Conservation (phyloP, 2,329 filamentous ascomycete genomes). For the Cladosporium austrohemisphaericum region DNA sequence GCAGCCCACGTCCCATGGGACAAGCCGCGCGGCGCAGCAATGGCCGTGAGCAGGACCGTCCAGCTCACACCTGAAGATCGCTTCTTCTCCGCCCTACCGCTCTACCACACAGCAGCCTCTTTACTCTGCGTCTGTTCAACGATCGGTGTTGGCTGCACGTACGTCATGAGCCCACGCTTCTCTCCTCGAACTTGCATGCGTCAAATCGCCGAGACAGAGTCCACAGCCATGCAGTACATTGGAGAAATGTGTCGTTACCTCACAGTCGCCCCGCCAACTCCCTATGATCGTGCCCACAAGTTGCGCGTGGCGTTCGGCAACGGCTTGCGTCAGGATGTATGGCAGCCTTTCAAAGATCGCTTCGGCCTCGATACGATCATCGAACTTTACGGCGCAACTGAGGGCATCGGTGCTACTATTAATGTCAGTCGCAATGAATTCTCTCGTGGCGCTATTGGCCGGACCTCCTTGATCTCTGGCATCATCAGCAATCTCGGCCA, state of each 20-base stretch:
- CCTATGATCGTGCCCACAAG: slow-evolving; percentile 68
- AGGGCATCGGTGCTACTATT: slow-evolving; percentile 63
- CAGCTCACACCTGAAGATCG: slow-evolving; percentile 69
- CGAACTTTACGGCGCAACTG: slow-evolving; percentile 40
- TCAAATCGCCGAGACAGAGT: slow-evolving; percentile 65
- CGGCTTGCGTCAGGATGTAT: slow-evolving; percentile 78
- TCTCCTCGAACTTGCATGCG: slow-evolving; percentile 73
- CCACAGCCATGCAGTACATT: slow-evolving; percentile 81
- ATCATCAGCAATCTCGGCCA: slow-evolving; percentile 50
- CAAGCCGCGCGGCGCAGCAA: slow-evolving; percentile 26
- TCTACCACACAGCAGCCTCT: slow-evolving; percentile 79
- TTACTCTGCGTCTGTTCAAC: slow-evolving; percentile 65
- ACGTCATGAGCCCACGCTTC: slow-evolving; percentile 73
- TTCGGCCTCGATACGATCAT: slow-evolving; percentile 43
- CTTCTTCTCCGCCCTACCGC: slow-evolving; percentile 83
- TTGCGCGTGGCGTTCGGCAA: slow-evolving; percentile 80
- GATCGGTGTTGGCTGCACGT: slow-evolving; percentile 53
- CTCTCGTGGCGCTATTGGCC: slow-evolving; percentile 72
- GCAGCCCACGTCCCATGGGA: slow-evolving; percentile 36
- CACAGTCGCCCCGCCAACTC: slow-evolving; percentile 60
- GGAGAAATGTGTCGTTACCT: slow-evolving; percentile 84
- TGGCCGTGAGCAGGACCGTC: slow-evolving; percentile 39
- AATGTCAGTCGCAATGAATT: slow-evolving; percentile 72
- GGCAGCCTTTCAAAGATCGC: slow-evolving; percentile 76
- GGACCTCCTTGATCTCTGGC: slow-evolving; percentile 61